Percentiles rank a stretch among this genome's conserved stretches.
These are phyloP conservation scores for Barnettozyma sp. DNA, from an alignment of 805 yeast genomes.

Conservation along the genomic window DNA sequence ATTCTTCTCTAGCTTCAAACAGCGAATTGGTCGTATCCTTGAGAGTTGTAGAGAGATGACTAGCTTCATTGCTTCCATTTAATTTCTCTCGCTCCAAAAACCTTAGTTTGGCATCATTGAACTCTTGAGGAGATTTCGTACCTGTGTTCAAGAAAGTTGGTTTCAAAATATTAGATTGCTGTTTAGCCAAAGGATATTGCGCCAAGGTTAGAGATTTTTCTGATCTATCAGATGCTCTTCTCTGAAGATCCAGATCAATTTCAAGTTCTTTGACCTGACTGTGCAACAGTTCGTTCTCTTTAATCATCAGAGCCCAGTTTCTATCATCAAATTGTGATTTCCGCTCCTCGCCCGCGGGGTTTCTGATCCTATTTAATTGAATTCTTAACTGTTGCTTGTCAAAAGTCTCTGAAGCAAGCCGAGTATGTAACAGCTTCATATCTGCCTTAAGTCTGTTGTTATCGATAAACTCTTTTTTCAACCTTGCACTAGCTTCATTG, in stretches of 20 bases:
- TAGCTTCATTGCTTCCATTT: slow-evolving; percentile 7
- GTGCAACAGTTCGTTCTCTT: slow-evolving; percentile 26
- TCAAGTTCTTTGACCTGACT: slow-evolving; percentile 43
- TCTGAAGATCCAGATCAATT: slow-evolving; percentile 44
- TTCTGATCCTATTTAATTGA: slow-evolving; percentile 32
- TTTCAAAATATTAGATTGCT: slow-evolving; percentile 31
- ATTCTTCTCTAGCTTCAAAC: slow-evolving; percentile 37
- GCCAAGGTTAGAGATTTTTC: slow-evolving; percentile 36
- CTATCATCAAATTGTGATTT: too few species aligned
- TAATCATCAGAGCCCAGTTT: slow-evolving; percentile 20
- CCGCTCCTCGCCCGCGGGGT: too few species aligned
- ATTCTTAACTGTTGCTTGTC: slow-evolving; percentile 45
- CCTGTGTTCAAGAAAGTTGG: slow-evolving; percentile 11
- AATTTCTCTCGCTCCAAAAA: slow-evolving; percentile 32
- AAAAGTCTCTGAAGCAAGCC: slow-evolving; percentile 58
- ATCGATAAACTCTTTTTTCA: slow-evolving; percentile 39
- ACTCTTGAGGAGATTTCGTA: slow-evolving; percentile 38
- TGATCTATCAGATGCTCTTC: slow-evolving; percentile 40
- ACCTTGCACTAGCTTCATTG: slow-evolving; percentile 43
- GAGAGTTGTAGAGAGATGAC: slow-evolving; percentile 38
- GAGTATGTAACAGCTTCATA: slow-evolving; percentile 49
- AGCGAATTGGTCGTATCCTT: slow-evolving; percentile 44
- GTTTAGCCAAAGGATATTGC: slow-evolving; percentile 26
- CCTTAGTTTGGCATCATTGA: slow-evolving; percentile 38
- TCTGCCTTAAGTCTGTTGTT: slow-evolving; percentile 47